Evolutionary conservation across 768 basidiomycete species (phyloP).

Genomic region (Leucogyrophana mollusca): DNA sequence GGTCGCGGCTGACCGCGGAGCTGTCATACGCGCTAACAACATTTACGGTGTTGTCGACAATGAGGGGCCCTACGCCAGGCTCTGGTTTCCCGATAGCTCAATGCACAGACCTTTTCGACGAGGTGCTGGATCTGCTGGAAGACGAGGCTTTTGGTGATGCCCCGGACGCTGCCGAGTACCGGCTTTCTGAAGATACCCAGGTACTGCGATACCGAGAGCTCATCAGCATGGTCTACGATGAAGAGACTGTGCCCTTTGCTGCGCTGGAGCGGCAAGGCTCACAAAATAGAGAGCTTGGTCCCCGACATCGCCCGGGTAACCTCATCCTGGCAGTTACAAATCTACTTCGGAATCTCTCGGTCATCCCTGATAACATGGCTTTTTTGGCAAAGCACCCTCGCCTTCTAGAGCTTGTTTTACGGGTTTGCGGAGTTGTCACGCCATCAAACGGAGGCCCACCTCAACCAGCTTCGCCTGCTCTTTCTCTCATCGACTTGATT

Average conservation of each 20-base stretch:
- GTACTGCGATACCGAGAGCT: constrained; percentile 69
- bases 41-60: constrained; percentile 75
- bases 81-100: constrained; percentile 72
- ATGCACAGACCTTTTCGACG: constrained; percentile 80
- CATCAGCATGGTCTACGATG: constrained; percentile 54
- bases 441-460: constrained; percentile 28
- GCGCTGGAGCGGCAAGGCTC: constrained; percentile 48
- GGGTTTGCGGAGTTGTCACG: constrained; percentile 55
- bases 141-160: constrained; percentile 71
- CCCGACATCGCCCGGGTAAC: constrained; percentile 61
- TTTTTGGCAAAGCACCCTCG: constrained; percentile 66
- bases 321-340: constrained; percentile 69
- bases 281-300: constrained; percentile 50
- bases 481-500: constrained; percentile 73
- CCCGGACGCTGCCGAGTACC: constrained; percentile 24
- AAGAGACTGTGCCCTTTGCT: constrained; percentile 60
- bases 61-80: constrained; percentile 58
- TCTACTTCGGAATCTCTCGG: constrained; percentile 85
- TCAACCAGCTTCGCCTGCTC: constrained; percentile 49
- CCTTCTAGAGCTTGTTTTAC: constrained; percentile 64
- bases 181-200: constrained; percentile 26
- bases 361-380: constrained; percentile 65
- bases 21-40: constrained; percentile 89
- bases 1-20: constrained; percentile 81
- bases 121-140: constrained; percentile 83